Percentiles rank a stretch among this genome's conserved stretches.
phyloP scores from a whole-genome alignment of 306 rosid species.

The Acacia crassicarpa region DNA sequence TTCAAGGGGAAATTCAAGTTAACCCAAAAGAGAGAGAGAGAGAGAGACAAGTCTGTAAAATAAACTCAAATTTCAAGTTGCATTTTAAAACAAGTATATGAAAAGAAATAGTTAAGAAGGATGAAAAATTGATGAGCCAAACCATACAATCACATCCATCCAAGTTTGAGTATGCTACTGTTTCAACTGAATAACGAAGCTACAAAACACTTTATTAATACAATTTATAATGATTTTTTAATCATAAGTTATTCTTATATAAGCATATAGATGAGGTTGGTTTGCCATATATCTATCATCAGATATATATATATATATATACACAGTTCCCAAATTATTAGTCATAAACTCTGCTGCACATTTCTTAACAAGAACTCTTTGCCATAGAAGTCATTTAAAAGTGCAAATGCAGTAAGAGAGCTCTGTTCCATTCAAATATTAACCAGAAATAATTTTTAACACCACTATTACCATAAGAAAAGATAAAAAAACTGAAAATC shows the following conservation, averaged over 20 bases:
- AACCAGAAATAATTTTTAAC: not conserved
- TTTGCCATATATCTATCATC: not conserved
- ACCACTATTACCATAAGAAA: not conserved
- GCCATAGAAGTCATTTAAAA: not conserved
- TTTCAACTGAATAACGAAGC: not conserved
- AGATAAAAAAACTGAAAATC: not conserved
- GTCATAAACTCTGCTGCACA: not conserved
- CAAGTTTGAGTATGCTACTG: not conserved
- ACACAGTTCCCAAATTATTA: not conserved
- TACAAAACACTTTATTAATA: not conserved
- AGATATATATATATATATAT: not conserved
- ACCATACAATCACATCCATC: not conserved
- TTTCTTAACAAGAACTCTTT: not conserved
- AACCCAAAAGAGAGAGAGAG: not conserved
- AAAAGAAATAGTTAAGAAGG: not conserved
- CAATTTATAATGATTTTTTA: not conserved
- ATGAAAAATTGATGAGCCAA: not conserved
- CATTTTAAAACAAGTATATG: not conserved
- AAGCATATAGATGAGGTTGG: not conserved
- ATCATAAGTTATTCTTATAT: not conserved
- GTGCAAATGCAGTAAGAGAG: not conserved
- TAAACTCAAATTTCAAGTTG: not conserved
- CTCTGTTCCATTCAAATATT: constrained; percentile 10
- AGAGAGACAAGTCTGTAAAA: not conserved
- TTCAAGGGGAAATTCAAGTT: not conserved